phyloP scores from a whole-genome alignment of 2,329 filamentous ascomycete species.

The Nigrospora sphaerica region DNA sequence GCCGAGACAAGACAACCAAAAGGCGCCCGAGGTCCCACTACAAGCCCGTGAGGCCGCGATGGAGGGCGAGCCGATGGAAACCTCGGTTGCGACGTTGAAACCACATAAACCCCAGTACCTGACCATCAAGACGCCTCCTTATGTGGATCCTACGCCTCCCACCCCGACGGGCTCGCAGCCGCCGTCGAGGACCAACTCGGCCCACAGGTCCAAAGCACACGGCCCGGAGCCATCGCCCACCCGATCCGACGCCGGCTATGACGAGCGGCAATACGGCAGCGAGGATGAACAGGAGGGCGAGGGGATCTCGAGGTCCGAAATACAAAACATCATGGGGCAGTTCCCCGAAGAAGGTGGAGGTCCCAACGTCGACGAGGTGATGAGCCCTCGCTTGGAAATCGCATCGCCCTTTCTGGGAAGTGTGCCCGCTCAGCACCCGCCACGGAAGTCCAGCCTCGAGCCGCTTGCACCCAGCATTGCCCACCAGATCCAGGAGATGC shows the following conservation, averaged over 20 bases:
- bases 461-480: constrained; percentile 49
- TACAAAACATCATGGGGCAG: constrained; percentile 96
- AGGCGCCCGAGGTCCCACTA: not conserved
- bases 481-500: constrained; percentile 40
- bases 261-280: constrained; percentile 49
- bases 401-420: constrained; percentile 70
- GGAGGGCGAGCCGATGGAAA: constrained; percentile 28
- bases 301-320: constrained; percentile 63
- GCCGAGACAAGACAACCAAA: not conserved
- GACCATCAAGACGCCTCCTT: constrained; percentile 37
- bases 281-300: constrained; percentile 61
- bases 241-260: constrained; percentile 46
- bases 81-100: constrained; percentile 42
- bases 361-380: constrained; percentile 73
- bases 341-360: constrained; percentile 72
- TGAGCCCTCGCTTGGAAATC: constrained; percentile 81
- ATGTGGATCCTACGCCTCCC: constrained; percentile 52
- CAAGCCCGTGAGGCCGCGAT: not conserved
- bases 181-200: constrained; percentile 51
- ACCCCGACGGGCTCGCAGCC: constrained; percentile 49
- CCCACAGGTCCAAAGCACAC: constrained; percentile 40
- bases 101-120: constrained; percentile 39
- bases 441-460: constrained; percentile 80
- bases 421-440: constrained; percentile 62
- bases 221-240: constrained; percentile 42